Conservation (phyloP, 2,329 filamentous ascomycete genomes). For the Fusarium sp. region DNA sequence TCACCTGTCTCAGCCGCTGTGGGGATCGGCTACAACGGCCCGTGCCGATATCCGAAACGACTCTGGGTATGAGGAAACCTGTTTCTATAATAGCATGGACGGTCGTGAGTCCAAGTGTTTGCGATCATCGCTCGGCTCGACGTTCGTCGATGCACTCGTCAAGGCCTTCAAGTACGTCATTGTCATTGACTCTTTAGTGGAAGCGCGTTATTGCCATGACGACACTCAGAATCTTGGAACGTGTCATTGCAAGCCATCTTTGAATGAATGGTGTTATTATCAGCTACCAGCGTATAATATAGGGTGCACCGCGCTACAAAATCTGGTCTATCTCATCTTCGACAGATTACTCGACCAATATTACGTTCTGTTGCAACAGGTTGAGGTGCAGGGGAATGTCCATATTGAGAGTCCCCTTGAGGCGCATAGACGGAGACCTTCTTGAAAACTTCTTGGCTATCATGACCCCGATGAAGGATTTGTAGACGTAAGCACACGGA, state of each 20-base stretch:
- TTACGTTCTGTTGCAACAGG: not conserved
- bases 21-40: not conserved
- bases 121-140: fast-evolving
- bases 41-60: not conserved
- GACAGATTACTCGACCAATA: not conserved
- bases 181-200: fast-evolving
- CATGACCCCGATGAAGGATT: slow-evolving; percentile 21
- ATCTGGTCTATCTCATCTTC: too few species aligned
- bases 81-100: not conserved
- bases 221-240: fast-evolving
- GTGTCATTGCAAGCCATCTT: fast-evolving
- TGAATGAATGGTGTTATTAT: too few species aligned
- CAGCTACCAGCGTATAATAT: too few species aligned
- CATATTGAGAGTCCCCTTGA: not conserved
- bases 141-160: not conserved
- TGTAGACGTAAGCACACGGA: too few species aligned
- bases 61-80: too few species aligned
- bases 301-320: too few species aligned
- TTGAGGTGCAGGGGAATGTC: not conserved
- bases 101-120: fast-evolving
- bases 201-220: not conserved
- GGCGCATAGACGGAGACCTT: slow-evolving; percentile 13
- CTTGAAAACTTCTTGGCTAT: slow-evolving; percentile 24
- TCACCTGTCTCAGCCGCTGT: not conserved
- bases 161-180: fast-evolving